phyloP scores from a whole-genome alignment of 257 asterid genomes.

The Anisodus tanguticus region DNA sequence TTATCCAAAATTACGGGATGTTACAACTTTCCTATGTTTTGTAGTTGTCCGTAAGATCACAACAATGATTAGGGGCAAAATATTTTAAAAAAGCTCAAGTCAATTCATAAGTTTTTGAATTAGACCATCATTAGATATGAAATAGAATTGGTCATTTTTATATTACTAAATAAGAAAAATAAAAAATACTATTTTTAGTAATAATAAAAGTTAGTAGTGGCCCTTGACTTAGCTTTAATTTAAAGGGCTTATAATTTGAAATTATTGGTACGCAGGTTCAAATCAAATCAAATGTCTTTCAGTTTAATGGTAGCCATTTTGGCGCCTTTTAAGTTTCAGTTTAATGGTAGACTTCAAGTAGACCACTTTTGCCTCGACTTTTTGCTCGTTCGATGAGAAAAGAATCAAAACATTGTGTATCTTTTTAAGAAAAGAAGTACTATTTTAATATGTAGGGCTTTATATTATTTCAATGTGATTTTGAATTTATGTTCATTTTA shows the following conservation, averaged over 20 bases:
- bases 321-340: slow-evolving; percentile 40
- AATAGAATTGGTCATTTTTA: slow-evolving; percentile 12
- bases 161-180: background rate
- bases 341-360: background rate
- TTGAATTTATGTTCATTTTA: background rate
- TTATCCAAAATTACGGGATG: no score
- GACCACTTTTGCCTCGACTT: background rate
- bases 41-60: background rate
- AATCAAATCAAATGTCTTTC: slow-evolving; percentile 25
- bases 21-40: background rate
- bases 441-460: background rate
- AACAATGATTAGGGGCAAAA: background rate
- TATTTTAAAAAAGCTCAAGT: background rate
- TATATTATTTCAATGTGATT: background rate
- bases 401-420: background rate
- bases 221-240: background rate
- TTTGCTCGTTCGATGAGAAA: background rate
- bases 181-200: background rate
- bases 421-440: background rate
- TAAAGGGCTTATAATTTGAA: slow-evolving; percentile 31
- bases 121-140: slow-evolving; percentile 1
- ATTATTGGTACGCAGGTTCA: slow-evolving; percentile 9
- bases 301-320: slow-evolving; percentile 15
- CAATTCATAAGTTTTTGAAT: slow-evolving; percentile 13
- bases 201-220: background rate